phyloP scores from a whole-genome alignment of 371 early-diverging fungal genomes.

The Mycotypha africana region DNA sequence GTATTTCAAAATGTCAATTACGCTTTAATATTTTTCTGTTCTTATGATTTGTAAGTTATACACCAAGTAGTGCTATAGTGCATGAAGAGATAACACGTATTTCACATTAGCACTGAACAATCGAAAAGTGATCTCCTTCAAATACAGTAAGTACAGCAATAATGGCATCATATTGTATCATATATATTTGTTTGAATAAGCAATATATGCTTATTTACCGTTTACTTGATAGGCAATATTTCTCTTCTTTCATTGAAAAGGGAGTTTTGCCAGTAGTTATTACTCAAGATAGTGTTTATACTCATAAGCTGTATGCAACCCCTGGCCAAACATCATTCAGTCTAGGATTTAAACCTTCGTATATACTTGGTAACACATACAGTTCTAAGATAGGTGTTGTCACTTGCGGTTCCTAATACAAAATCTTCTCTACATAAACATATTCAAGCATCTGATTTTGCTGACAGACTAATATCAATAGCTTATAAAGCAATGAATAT shows the following conservation, averaged over 20 bases:
- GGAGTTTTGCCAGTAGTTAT: conserved; percentile 11
- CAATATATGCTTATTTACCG: background rate
- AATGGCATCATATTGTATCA: too few relatives aligned
- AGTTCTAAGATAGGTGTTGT: background rate
- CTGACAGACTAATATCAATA: conserved; percentile 5
- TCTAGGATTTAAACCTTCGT: conserved; percentile 12
- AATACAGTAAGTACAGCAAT: conserved; percentile 14
- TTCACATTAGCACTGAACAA: conserved; percentile 6
- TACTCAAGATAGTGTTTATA: conserved; percentile 11
- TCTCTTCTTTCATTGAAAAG: background rate
- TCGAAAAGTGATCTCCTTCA: conserved; percentile 11
- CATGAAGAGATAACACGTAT: background rate
- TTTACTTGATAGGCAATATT: conserved; percentile 2
- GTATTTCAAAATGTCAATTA: background rate
- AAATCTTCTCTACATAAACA: background rate
- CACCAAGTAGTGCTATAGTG: background rate
- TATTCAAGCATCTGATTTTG: conserved; percentile 7
- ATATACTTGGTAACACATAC: conserved; percentile 7
- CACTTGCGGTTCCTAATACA: background rate
- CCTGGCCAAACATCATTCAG: conserved; percentile 1
- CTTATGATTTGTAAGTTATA: conserved; percentile 28
- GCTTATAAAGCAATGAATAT: conserved; percentile 7
- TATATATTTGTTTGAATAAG: too few relatives aligned
- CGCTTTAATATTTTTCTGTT: conserved; percentile 18
- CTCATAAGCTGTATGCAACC: conserved; percentile 10